Base-by-base conservation (phyloP, 768 basidiomycete genomes). In the Roridomyces roridus region DNA sequence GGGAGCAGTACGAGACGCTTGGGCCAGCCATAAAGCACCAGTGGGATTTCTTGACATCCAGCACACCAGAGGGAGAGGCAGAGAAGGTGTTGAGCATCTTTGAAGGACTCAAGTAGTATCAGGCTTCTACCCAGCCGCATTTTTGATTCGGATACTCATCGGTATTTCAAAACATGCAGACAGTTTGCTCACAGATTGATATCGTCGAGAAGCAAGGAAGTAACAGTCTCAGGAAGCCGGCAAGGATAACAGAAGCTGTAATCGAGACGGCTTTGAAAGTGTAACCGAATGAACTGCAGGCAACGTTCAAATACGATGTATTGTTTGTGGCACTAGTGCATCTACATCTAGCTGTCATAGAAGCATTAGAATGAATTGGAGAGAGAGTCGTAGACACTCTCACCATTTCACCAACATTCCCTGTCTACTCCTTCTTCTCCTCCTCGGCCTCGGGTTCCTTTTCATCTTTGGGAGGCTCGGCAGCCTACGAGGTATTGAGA, bases 31-130 rank as follows among this genome's bases (percentile, higher is more conserved):
- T 84, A 18, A 70, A 71, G 24, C 58, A 51, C 4, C 75, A 78
- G 60, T 80, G 78, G 77, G 67, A 72, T 41, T 82, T 80, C 77
- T 66, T 81, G 24, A 67, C 67, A 46, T 59, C 67, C 50, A 70
- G 69, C 7, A 67, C 70, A 11, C 71, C 76, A 10, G 70, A 76
- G 42, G 67, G 69, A 23, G 75, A 78, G 44, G 50, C 67, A 49
- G 52, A 51, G 31, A 62, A 57, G 51, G 68, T 64, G 40, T 2
- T 46, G 29, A n/a, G 29, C 26, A 46, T 46, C 7, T 44, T 11
- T 34, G 31, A 34, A 8, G 31, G 31, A 34, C 31, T 34, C 11
- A 34, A 34, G 7, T n/a, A n/a, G n/a, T n/a, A n/a, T n/a, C n/a
- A n/a, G n/a, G n/a, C n/a, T n/a, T n/a, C n/a, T n/a, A n/a, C n/a